Base-by-base conservation (phyloP, 179 eudicot species). In the Beta lomatogona region DNA sequence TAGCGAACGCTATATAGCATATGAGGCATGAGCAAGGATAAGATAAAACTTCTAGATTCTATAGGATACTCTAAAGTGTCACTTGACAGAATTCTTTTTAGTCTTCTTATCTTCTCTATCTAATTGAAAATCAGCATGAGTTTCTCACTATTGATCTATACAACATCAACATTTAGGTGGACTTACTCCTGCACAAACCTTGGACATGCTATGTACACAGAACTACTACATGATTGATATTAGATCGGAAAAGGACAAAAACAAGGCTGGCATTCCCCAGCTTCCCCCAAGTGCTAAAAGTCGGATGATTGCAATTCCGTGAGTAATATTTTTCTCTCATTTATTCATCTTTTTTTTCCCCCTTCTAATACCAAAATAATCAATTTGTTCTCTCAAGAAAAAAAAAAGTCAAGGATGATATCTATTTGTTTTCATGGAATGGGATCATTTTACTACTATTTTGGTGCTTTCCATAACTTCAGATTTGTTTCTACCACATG, bases 191-290 rank as follows among this genome's bases (percentile, higher is more conserved):
- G 95, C 99, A 78, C 99, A 94, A 87, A 85, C 95, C 81, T 87
- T 95, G 85, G 99, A 95, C 85, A 85, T 89, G 82, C 73, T 95
- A 87, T 90, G 89, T 64, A 83, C 95, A 19, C 89, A 86, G 82
- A 92, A 91, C 82, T 86, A 92, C 80, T 69, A 88, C 52, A 69
- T 94, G 90, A 87, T 95, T 72, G 99, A 94, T 88, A 90, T 94
- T 71, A 89, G 97, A 83, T 87, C 98, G 28, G 99, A 96, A 84
- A 94, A 91, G 87, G 99, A 96, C 73, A 96, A 95, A 87, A 84
- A 87, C 89, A 96, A 92, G 86, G 87, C 94, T 60, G 99, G 99
- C 41, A 83, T 96, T 86, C 98, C 99, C 61, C 90, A 88, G 75
- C 96, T 94, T 82, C 99, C 99, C 46, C 85, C 93, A 45, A 90